Conservation (phyloP, 129 eudicot species). For the Daucus carota region DH1_v3.0 NC_030387.2:2297001-2297500, state of each 20-base stretch:
- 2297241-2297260: background rate
- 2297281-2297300: too few species aligned
- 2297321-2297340: too few species aligned
- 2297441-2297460: too few species aligned
- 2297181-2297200: background rate
- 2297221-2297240: background rate
- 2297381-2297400: too few species aligned
- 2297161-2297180: background rate
- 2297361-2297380: too few species aligned
- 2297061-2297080: background rate
- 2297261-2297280: too few species aligned
- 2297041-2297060: background rate
- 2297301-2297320: too few species aligned
- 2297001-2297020: background rate
- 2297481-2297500: too few species aligned
- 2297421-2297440: too few species aligned
- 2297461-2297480: too few species aligned
- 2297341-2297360: too few species aligned
- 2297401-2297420: too few species aligned
- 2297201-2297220: background rate
- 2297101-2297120: background rate
- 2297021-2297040: background rate
- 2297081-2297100: background rate
- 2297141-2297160: background rate
- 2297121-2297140: background rate